phyloP scores from a whole-genome alignment of 805 yeast genomes.

The Kregervanrija fluxuum region DNA sequence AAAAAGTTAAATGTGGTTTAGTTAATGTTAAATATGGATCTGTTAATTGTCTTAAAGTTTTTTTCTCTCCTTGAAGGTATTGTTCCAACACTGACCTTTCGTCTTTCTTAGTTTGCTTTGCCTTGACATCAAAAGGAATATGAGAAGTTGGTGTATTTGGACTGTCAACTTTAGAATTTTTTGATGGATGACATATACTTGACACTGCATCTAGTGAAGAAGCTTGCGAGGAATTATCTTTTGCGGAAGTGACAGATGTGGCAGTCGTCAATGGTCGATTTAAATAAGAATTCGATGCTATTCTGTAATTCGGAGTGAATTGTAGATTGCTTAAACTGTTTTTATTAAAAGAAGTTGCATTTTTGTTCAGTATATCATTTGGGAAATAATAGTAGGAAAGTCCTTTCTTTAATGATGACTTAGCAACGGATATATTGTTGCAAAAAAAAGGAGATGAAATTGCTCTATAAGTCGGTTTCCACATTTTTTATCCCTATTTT shows the following conservation, averaged over 20 bases:
- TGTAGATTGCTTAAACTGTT: conserved; percentile 6
- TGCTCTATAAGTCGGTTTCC: conserved; percentile 1
- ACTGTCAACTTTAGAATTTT: neutral
- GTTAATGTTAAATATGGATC: conserved; percentile 74
- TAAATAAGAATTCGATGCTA: conserved; percentile 3
- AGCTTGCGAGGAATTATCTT: neutral
- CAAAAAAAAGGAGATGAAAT: neutral
- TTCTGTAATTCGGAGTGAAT: conserved; percentile 23
- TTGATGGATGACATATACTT: conserved; percentile 34
- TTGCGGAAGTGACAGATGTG: neutral
- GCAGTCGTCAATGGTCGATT: neutral
- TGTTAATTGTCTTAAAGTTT: conserved; percentile 32
- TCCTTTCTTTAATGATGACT: conserved; percentile 2
- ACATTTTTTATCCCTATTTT: neutral
- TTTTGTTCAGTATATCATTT: conserved; percentile 11
- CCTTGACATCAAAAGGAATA: conserved; percentile 53
- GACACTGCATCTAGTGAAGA: conserved; percentile 7
- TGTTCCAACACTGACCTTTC: conserved; percentile 17
- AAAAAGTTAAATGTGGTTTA: conserved; percentile 80
- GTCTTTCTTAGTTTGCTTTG: conserved; percentile 23
- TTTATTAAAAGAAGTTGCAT: conserved; percentile 6
- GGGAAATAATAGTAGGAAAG: conserved; percentile 17
- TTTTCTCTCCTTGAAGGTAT: conserved; percentile 19
- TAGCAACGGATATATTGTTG: neutral
- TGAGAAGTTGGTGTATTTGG: conserved; percentile 8